Percentiles rank a stretch among this genome's conserved stretches.
Evolutionary conservation across 73 alveolate genomes (phyloP).

Genomic region (Loxodes magnus): DNA sequence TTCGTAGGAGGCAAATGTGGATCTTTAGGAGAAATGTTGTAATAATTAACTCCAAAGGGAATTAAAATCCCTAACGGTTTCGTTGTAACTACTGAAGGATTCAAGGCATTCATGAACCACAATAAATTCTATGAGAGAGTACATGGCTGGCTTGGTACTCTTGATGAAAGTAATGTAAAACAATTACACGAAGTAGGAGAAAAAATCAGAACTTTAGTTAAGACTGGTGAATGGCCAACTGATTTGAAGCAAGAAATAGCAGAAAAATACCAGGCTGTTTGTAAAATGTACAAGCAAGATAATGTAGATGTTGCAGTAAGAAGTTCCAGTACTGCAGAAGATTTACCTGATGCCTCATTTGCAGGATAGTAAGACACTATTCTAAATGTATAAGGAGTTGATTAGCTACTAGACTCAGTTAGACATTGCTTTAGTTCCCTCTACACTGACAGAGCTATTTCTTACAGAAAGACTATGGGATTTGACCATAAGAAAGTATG

Average conservation of each 20-base stretch:
- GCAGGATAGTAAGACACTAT: slow-evolving; percentile 30
- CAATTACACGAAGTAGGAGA: too few relatives aligned
- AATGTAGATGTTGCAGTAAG: slow-evolving; percentile 31
- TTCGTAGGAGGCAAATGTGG: slow-evolving; percentile 25
- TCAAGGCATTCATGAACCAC: background rate
- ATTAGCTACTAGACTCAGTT: slow-evolving; percentile 19
- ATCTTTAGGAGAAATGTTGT: slow-evolving; percentile 26
- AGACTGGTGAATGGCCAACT: too few relatives aligned
- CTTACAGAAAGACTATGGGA: background rate
- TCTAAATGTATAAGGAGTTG: slow-evolving; percentile 27
- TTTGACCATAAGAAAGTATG: background rate
- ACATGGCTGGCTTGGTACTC: too few relatives aligned
- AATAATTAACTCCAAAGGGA: slow-evolving; percentile 23
- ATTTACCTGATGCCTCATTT: slow-evolving; percentile 29
- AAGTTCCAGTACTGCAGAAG: slow-evolving; percentile 24
- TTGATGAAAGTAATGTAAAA: too few relatives aligned
- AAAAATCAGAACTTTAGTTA: too few relatives aligned
- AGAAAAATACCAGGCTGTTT: too few relatives aligned
- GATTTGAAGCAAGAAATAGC: too few relatives aligned
- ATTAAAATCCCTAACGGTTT: slow-evolving; percentile 17
- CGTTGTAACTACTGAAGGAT: background rate
- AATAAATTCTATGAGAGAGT: too few relatives aligned
- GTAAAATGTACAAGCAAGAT: too few relatives aligned
- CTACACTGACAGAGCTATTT: slow-evolving; percentile 1
- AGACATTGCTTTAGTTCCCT: slow-evolving; percentile 5